phyloP scores from a whole-genome alignment of 345 rosid species.

The Citrus hindsii region DNA sequence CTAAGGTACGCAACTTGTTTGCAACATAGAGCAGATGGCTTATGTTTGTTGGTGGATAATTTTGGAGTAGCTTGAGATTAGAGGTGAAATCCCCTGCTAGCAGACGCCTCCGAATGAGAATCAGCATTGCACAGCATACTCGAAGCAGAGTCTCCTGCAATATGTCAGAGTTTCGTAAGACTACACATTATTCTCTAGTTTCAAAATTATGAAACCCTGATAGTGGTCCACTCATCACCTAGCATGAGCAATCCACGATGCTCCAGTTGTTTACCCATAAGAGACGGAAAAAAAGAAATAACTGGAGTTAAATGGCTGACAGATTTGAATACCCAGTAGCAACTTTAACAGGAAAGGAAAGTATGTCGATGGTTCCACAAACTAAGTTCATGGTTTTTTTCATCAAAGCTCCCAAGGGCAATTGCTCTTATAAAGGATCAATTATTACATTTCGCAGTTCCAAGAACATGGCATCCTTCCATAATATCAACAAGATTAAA shows the following conservation, averaged over 20 bases:
- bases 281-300: neutral
- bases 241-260: neutral
- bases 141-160: conserved; percentile 89
- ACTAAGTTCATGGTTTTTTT: neutral
- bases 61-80: conserved; percentile 73
- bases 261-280: neutral
- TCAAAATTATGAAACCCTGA: neutral
- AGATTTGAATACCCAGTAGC: neutral
- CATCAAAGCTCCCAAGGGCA: neutral
- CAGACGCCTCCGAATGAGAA: conserved; percentile 78
- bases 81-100: conserved; percentile 86
- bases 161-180: neutral
- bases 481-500: neutral
- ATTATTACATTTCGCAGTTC: neutral
- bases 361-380: neutral
- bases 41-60: conserved; percentile 75
- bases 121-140: conserved; percentile 93
- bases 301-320: neutral
- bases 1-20: conserved; percentile 61
- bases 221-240: neutral
- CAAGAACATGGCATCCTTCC: neutral
- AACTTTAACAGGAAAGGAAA: neutral
- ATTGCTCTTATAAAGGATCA: neutral
- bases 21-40: conserved; percentile 90
- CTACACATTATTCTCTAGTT: neutral